Conservation (phyloP, 108 stramenopile species). For the Pseudonitzschia delicatissima region DNA sequence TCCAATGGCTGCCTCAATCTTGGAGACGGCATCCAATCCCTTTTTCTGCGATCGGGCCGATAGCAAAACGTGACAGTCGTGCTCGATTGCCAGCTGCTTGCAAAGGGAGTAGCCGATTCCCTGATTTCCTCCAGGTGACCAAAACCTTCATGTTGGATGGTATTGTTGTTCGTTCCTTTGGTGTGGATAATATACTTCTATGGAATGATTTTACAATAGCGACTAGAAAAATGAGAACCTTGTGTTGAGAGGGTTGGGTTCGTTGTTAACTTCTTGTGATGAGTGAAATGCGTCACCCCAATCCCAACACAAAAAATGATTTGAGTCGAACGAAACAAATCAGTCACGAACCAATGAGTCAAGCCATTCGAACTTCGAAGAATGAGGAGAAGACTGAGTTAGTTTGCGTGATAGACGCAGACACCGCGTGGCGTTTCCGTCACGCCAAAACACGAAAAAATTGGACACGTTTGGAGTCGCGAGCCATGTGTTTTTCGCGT, state of each 20-base stretch:
- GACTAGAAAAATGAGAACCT: neutral
- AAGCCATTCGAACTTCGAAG: too few species aligned
- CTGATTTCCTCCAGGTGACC: constrained; percentile 49
- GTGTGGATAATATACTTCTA: neutral
- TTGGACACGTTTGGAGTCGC: too few species aligned
- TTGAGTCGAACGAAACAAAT: neutral
- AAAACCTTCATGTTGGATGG: constrained; percentile 25
- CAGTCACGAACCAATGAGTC: neutral
- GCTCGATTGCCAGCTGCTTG: constrained; percentile 48
- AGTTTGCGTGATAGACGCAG: too few species aligned
- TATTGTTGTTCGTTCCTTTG: neutral
- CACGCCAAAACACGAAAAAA: too few species aligned
- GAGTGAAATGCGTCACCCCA: neutral
- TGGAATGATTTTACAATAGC: neutral
- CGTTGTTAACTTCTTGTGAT: neutral
- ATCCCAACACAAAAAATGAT: neutral
- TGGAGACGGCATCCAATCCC: constrained; percentile 46
- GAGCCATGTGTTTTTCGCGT: too few species aligned
- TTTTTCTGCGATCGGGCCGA: constrained; percentile 37
- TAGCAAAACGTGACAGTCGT: constrained; percentile 54
- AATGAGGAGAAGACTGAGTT: too few species aligned
- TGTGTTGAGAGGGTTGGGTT: too few species aligned
- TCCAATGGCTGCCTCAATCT: constrained; percentile 38
- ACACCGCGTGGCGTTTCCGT: too few species aligned
- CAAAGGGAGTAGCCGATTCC: constrained; percentile 61